phyloP scores from a whole-genome alignment of 495 filamentous ascomycete species.

The Penicillium taxi region DNA sequence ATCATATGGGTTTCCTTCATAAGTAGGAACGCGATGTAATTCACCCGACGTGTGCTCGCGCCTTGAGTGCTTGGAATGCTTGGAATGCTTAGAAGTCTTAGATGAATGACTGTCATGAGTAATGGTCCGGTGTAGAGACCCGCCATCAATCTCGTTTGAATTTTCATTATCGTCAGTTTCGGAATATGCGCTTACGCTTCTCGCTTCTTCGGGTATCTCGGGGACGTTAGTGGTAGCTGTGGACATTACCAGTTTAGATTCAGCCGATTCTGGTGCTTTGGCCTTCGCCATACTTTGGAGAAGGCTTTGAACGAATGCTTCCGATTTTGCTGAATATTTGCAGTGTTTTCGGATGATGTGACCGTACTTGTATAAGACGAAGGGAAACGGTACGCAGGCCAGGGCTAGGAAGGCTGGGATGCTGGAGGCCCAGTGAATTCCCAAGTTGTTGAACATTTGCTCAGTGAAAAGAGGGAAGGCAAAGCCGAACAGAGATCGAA shows the following conservation, averaged over 20 bases:
- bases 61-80: no score
- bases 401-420: constrained; percentile 67
- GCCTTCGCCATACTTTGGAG: constrained; percentile 5
- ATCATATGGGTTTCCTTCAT: constrained; percentile 25
- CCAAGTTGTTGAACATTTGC: constrained; percentile 62
- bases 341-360: constrained; percentile 51
- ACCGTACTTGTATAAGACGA: constrained; percentile 61
- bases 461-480: constrained; percentile 74
- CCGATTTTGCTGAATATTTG: constrained; percentile 53
- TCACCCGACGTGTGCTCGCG: constrained; percentile 7
- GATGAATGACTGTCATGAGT: no score
- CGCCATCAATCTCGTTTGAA: no score
- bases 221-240: neutral
- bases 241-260: constrained; percentile 3
- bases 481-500: constrained; percentile 60
- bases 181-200: no score
- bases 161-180: neutral
- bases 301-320: constrained; percentile 24
- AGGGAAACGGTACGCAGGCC: constrained; percentile 63
- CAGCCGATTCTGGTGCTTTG: neutral
- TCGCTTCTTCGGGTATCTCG: no score
- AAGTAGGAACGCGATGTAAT: constrained; percentile 16
- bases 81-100: no score
- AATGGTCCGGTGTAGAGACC: no score
- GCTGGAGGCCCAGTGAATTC: constrained; percentile 68